phyloP scores from a whole-genome alignment of 2,329 filamentous ascomycete species.

The Microdochium paspali region DNA sequence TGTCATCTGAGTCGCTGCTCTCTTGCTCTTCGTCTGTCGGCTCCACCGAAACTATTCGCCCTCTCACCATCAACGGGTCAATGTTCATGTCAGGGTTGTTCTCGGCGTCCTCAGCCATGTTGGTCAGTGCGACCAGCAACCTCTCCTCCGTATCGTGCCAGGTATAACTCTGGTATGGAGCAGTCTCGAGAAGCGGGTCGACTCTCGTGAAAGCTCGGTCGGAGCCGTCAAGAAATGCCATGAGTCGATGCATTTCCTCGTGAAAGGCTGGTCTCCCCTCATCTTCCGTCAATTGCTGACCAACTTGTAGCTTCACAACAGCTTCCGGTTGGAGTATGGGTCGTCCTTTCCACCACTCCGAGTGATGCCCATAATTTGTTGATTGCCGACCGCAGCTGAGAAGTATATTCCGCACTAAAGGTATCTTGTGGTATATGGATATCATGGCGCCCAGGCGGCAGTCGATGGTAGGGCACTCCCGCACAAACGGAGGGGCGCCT shows the following conservation, averaged over 20 bases:
- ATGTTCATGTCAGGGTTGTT: conserved; percentile 10
- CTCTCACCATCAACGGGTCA: conserved; percentile 12
- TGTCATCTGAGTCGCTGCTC: conserved; percentile 19
- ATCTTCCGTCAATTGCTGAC: conserved; percentile 27
- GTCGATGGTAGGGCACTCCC: conserved; percentile 13
- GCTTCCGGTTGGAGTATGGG: conserved; percentile 32
- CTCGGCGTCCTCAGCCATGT: not conserved
- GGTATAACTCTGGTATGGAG: not conserved
- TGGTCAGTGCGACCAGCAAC: conserved; percentile 20
- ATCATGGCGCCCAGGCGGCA: conserved; percentile 43
- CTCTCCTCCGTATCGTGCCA: conserved; percentile 34
- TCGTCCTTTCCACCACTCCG: conserved; percentile 53
- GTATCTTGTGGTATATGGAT: conserved; percentile 52
- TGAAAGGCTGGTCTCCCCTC: conserved; percentile 27
- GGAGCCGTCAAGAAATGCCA: conserved; percentile 53
- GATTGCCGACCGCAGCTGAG: conserved; percentile 31
- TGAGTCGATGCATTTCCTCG: conserved; percentile 50
- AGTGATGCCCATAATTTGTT: conserved; percentile 42
- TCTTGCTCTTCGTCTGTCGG: conserved; percentile 10
- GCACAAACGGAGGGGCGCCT: conserved; percentile 42
- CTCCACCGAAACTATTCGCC: conserved; percentile 9
- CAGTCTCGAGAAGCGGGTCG: conserved; percentile 32
- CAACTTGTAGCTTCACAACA: conserved; percentile 20
- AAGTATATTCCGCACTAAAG: conserved; percentile 45
- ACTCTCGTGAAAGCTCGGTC: conserved; percentile 50